phyloP scores from a whole-genome alignment of 1,284 basidiomycete genomes.

The Ceratobasidium theobromae region DNA sequence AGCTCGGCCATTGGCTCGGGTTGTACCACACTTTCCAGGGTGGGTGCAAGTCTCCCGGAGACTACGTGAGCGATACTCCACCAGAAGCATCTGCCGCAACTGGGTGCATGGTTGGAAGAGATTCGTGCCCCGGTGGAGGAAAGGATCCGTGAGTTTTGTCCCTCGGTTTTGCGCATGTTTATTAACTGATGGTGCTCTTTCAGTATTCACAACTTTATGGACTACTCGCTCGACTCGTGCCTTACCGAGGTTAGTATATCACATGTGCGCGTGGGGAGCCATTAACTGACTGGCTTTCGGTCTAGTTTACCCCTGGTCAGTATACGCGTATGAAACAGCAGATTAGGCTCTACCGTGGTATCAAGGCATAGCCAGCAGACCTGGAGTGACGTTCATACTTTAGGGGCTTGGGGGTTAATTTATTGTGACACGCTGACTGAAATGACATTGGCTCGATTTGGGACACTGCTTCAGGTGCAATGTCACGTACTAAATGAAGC shows the following conservation, averaged over 20 bases:
- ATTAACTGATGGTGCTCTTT: neutral
- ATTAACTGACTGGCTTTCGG: neutral
- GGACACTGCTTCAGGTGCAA: neutral
- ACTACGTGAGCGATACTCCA: slow-evolving; percentile 14
- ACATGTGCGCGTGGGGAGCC: neutral
- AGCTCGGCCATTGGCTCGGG: too few relatives aligned
- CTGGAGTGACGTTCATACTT: neutral
- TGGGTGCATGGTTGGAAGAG: slow-evolving; percentile 4
- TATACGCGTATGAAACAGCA: slow-evolving; percentile 15
- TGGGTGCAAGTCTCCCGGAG: slow-evolving; percentile 1
- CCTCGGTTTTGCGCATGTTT: neutral
- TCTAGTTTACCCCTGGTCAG: slow-evolving; percentile 11
- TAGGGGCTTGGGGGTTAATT: neutral
- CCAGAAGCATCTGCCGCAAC: neutral
- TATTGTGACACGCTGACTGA: neutral
- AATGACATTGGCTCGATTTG: too few relatives aligned
- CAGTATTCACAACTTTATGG: slow-evolving; percentile 28
- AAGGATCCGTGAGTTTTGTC: slow-evolving; percentile 20
- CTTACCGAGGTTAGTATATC: neutral
- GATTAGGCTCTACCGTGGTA: slow-evolving; percentile 16
- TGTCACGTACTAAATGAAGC: neutral
- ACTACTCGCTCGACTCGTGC: slow-evolving; percentile 11
- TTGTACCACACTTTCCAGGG: slow-evolving; percentile 20
- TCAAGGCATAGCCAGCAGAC: neutral
- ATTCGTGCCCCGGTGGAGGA: slow-evolving; percentile 11